Evolutionary conservation across 1,139 yeast genomes (phyloP).

Genomic region (Saccharomyces pastorianus): DNA sequence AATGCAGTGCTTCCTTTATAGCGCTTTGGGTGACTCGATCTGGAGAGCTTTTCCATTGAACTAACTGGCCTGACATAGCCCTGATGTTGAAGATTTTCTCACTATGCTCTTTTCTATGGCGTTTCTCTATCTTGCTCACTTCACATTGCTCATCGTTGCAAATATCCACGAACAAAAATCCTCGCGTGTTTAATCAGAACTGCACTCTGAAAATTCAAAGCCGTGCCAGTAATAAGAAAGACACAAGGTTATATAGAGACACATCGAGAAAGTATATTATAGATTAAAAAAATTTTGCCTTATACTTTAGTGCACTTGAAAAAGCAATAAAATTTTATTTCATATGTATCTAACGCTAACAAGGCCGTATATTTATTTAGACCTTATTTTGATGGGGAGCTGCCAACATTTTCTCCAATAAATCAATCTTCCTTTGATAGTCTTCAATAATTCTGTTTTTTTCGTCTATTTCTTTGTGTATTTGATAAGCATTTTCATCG

Average conservation of each 20-base stretch:
- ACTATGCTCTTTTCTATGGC: neutral
- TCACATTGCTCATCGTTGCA: neutral
- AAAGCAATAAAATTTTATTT: neutral
- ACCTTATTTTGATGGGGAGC: neutral
- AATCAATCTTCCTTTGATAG: slow-evolving; percentile 18
- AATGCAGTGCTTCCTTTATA: neutral
- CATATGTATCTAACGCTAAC: neutral
- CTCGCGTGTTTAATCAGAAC: neutral
- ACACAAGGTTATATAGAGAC: neutral
- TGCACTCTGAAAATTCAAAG: neutral
- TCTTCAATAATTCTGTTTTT: slow-evolving; percentile 21
- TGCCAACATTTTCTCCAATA: slow-evolving; percentile 14
- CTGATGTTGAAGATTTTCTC: neutral
- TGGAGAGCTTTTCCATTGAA: neutral
- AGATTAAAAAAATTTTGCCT: neutral
- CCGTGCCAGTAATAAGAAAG: neutral
- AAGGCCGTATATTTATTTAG: neutral
- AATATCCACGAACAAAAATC: neutral
- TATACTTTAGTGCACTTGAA: neutral
- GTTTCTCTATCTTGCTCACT: neutral
- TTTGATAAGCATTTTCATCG: neutral
- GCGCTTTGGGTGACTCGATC: neutral
- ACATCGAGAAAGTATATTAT: neutral
- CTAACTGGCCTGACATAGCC: neutral
- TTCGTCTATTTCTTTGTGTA: slow-evolving; percentile 13